Evolutionary conservation across 2,329 filamentous ascomycete genomes (phyloP).

Genomic region (Fusarium bulbicola): DNA sequence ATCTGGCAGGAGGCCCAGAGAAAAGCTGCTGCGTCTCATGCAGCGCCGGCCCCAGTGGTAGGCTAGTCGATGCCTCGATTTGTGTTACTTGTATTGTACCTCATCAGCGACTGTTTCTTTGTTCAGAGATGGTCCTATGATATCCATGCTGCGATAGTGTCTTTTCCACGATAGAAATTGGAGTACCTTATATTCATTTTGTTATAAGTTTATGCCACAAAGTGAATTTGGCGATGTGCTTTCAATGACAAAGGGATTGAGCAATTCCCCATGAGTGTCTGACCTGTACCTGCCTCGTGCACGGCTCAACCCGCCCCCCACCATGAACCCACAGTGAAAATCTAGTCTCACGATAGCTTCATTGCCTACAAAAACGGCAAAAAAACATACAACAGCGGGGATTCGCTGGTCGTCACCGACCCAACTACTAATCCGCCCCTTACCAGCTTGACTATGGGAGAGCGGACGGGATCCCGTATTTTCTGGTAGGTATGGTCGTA

Average conservation of each 20-base stretch:
- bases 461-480: conserved; percentile 3
- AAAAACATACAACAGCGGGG: conserved; percentile 3
- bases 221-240: neutral
- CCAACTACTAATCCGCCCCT: conserved; percentile 4
- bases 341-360: neutral
- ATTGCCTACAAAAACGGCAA: neutral
- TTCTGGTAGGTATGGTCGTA: conserved; percentile 3
- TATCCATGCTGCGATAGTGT: neutral
- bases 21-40: too few relatives aligned
- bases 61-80: neutral
- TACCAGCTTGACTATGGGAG: conserved; percentile 1
- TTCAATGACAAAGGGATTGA: neutral
- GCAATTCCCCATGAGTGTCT: neutral
- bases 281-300: neutral
- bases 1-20: conserved; percentile 30
- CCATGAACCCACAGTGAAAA: neutral
- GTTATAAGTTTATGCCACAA: too few relatives aligned
- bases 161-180: neutral
- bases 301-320: neutral
- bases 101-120: neutral
- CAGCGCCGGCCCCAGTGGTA: too few relatives aligned
- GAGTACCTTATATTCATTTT: neutral
- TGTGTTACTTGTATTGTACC: neutral
- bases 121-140: neutral
- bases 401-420: conserved; percentile 6